phyloP scores from a whole-genome alignment of 176 grass and related monocot species.

The bread wheat (Triticum aestivum) region DNA sequence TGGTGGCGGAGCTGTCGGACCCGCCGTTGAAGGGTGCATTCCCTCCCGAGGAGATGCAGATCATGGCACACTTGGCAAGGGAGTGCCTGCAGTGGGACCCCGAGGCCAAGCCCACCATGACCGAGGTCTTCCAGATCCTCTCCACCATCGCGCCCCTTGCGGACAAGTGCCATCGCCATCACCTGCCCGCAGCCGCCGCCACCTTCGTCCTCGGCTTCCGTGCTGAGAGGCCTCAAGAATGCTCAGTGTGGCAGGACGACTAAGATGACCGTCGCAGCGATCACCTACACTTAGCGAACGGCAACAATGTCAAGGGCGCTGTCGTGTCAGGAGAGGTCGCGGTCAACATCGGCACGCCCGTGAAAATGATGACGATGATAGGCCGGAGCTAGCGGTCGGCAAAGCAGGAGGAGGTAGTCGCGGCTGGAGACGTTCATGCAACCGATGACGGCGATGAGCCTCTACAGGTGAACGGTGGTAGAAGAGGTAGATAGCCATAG shows the following conservation, averaged over 20 bases:
- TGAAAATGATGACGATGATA: constrained; percentile 18
- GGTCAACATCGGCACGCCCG: constrained; percentile 11
- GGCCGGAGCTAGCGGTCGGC: constrained; percentile 38
- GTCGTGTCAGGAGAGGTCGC: no score
- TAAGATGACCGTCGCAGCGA: not conserved
- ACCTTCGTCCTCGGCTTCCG: no score
- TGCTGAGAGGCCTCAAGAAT: no score
- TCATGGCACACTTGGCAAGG: constrained; percentile 91
- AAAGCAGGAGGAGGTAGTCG: constrained; percentile 68
- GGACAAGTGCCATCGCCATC: constrained; percentile 38
- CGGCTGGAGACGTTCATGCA: constrained; percentile 73
- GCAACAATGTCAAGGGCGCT: constrained; percentile 9
- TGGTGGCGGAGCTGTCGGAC: constrained; percentile 86
- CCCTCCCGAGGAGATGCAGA: constrained; percentile 89
- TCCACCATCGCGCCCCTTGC: constrained; percentile 60
- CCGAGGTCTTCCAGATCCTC: constrained; percentile 90
- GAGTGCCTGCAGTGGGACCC: constrained; percentile 98
- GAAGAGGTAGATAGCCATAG: not conserved
- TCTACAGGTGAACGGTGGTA: constrained; percentile 16
- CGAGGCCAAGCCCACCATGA: constrained; percentile 83
- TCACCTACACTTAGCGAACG: not conserved
- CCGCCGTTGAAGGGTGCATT: constrained; percentile 60
- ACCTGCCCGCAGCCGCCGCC: not conserved
- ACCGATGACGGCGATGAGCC: not conserved
- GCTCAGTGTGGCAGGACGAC: not conserved